A percentile compares a stretch with the other conserved stretches of the same genome.
phyloP scores from a whole-genome alignment of 208 protist genomes.

The Naegleria gruberi region DNA sequence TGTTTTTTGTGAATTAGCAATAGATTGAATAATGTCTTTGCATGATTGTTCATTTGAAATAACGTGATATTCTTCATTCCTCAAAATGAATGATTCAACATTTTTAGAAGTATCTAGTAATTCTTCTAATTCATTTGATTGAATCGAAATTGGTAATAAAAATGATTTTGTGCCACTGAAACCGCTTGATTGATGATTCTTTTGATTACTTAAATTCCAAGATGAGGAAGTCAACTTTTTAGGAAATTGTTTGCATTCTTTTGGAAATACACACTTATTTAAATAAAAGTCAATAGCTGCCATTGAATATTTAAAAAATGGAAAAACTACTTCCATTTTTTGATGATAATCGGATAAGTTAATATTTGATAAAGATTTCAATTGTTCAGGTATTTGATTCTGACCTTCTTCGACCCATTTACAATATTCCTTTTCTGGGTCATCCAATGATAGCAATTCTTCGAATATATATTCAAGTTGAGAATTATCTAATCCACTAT shows the following conservation, averaged over 20 bases:
- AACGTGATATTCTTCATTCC: background rate
- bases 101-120: background rate
- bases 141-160: background rate
- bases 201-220: background rate
- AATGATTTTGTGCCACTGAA: background rate
- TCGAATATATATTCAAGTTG: background rate
- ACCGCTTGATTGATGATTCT: background rate
- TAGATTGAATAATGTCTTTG: background rate
- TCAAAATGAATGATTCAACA: background rate
- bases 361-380: background rate
- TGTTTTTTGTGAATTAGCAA: background rate
- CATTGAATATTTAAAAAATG: background rate
- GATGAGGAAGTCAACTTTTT: background rate
- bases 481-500: background rate
- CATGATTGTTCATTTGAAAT: background rate
- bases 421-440: background rate
- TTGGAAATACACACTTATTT: background rate
- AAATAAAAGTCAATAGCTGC: background rate
- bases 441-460: background rate
- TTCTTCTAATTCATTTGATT: background rate
- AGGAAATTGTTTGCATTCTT: constrained; percentile 1
- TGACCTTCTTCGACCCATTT: background rate
- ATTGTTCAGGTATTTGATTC: too few relatives aligned
- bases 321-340: background rate
- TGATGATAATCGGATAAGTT: background rate